These are phyloP conservation scores for Candolleomyces aberdarensis DNA, from an alignment of 768 basidiomycete species.

Conservation along the genomic window DNA sequence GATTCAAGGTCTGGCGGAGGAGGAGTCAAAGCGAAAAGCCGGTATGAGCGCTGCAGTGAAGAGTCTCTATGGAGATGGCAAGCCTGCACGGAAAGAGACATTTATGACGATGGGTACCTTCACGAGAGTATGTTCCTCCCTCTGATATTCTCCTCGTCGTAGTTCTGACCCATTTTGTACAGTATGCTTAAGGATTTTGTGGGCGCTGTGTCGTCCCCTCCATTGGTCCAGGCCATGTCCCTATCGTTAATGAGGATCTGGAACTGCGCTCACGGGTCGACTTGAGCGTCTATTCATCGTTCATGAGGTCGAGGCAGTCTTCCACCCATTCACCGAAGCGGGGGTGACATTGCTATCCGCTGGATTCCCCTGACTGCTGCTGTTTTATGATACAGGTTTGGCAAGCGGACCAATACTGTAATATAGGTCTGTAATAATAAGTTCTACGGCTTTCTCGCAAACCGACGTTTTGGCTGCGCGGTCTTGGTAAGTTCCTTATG, in stretches of 20 bases:
- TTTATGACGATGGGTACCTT: constrained; percentile 94
- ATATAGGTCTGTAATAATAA: not conserved
- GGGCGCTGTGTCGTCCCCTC: not conserved
- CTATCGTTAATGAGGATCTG: too few relatives aligned
- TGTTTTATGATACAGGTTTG: not conserved
- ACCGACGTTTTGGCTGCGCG: not conserved
- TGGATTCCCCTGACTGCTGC: not conserved
- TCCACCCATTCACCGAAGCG: constrained; percentile 75
- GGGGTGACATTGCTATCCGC: constrained; percentile 51
- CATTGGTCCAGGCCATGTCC: too few relatives aligned
- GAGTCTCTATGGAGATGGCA: constrained; percentile 68
- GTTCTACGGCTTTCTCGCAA: not conserved
- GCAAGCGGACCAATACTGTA: not conserved
- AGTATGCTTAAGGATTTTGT: constrained; percentile 17
- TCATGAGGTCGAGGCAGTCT: constrained; percentile 52
- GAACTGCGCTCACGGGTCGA: constrained; percentile 78
- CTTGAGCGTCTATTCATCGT: constrained; percentile 59
- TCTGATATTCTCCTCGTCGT: not conserved
- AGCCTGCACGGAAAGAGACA: constrained; percentile 65
- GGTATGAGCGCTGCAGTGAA: constrained; percentile 86
- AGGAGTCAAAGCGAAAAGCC: constrained; percentile 81
- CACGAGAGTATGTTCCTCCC: constrained; percentile 63
- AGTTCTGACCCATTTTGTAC: not conserved
- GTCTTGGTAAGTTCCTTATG: not conserved
- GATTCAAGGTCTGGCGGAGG: constrained; percentile 65